Base-by-base conservation (phyloP, 2,329 filamentous ascomycete species). In the Arthrobotrys conoides region DNA sequence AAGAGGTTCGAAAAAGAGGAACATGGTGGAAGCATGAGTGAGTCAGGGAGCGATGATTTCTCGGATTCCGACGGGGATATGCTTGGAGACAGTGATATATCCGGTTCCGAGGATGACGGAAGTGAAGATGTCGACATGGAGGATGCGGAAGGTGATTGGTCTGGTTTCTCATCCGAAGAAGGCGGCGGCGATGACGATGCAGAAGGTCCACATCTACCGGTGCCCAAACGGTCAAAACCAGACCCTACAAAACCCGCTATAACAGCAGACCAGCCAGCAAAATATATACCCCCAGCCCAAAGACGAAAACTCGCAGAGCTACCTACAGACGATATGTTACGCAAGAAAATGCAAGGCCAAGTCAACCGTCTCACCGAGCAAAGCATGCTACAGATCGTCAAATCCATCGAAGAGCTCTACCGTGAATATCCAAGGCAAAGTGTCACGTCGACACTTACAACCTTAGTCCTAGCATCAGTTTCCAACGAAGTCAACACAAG, bases 361-460 rank as follows among this genome's bases (percentile, higher is more conserved):
- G 88, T 99, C 83, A 99, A 99, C 84, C 91, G 95, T 83, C 87
- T 99, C 36, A 97, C 96, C 0, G 95, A 98, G 83, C 90, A 93
- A 44, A 98, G 96, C 82, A 87, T 99, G 80, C 84, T 97, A 5
- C 92, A 93, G 1, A 97, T 98, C 67, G 86, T 97, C 2, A 88
- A 89, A 51, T 92, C 96, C 18, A 88, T 97, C 36, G 93, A 97
- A 83, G 90, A 91, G 78, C 86, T 98, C 0, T 99, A 98, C 83
- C 89, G 91, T 69, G 90, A 91, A 49, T 90, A 97, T 81, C 91
- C 96, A 0, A 90, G 96, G n/a, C 93, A 96, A 79, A 90, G 94
- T 82, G 93, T 97, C 55, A 97, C 93, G 0, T 91, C 92, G 0
- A 91, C 90, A 0, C 86, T 98, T 1, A 90, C 94, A 2, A 90